Evolutionary conservation across 2,329 filamentous ascomycete genomes (phyloP).

Genomic region (Lojkania enalia): DNA sequence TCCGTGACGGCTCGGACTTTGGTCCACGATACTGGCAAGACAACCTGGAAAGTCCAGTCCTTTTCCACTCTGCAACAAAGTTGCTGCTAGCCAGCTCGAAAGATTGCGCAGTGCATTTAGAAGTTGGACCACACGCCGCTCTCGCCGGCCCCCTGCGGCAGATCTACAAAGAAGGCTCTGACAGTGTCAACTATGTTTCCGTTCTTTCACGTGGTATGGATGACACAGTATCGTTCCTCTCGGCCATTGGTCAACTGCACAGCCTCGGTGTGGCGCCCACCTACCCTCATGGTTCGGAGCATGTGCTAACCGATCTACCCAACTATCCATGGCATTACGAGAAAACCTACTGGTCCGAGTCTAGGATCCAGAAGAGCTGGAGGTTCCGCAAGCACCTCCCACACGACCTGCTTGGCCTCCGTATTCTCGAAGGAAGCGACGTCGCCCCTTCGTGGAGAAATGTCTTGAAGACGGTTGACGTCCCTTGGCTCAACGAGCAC

Average conservation of each 20-base stretch:
- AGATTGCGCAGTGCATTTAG: not conserved
- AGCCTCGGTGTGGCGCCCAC: constrained; percentile 17
- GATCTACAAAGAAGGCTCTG: constrained; percentile 25
- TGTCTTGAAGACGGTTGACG: constrained; percentile 2
- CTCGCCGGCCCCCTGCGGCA: constrained; percentile 46
- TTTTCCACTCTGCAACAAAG: not conserved
- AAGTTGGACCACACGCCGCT: constrained; percentile 44
- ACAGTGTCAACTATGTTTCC: constrained; percentile 8
- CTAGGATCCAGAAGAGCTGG: constrained; percentile 1
- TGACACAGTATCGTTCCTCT: constrained; percentile 21
- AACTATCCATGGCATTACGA: constrained; percentile 33
- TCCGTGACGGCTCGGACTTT: not conserved
- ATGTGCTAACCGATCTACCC: constrained; percentile 18
- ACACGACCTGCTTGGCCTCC: constrained; percentile 14
- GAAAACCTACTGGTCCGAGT: constrained; percentile 22
- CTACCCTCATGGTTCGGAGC: not conserved
- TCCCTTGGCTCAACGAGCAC: constrained; percentile 17
- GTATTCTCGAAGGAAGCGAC: not conserved
- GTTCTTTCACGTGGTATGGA: constrained; percentile 21
- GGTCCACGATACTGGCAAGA: not conserved
- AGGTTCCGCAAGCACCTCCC: constrained; percentile 2
- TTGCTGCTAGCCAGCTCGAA: not conserved
- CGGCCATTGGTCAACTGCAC: constrained; percentile 7
- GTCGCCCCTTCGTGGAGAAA: constrained; percentile 11
- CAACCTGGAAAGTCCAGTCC: not conserved